Percentiles rank a stretch among this genome's conserved stretches.
Evolutionary conservation across 495 filamentous ascomycete species (phyloP).

Genomic region (Podospora appendiculata): DNA sequence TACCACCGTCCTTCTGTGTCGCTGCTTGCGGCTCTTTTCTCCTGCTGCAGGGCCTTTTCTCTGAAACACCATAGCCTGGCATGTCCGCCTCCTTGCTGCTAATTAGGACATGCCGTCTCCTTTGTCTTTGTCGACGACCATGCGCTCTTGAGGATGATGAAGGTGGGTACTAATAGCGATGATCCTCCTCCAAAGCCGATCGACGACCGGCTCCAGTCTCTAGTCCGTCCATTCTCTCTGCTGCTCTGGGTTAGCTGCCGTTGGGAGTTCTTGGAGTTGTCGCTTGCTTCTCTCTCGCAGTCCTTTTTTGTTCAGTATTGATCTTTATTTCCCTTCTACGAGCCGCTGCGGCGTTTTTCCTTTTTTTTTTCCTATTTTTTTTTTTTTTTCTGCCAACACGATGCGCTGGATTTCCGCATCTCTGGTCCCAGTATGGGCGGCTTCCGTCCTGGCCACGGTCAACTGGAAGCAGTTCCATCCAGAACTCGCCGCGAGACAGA

Average conservation of each 20-base stretch:
- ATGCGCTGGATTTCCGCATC: slow-evolving; percentile 11
- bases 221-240: neutral
- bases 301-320: neutral
- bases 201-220: neutral
- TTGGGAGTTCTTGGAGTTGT: too few relatives aligned
- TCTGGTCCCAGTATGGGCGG: slow-evolving; percentile 3
- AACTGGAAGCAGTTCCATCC: slow-evolving; percentile 10
- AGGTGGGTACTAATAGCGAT: neutral
- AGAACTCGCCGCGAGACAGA: slow-evolving; percentile 1
- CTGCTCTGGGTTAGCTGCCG: neutral
- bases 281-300: too few relatives aligned
- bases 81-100: too few relatives aligned
- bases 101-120: too few relatives aligned
- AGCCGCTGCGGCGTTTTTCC: too few relatives aligned
- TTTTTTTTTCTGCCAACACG: slow-evolving; percentile 1
- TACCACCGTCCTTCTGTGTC: too few relatives aligned
- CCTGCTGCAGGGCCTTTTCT: too few relatives aligned
- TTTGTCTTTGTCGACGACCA: too few relatives aligned
- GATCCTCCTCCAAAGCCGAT: neutral
- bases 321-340: too few relatives aligned
- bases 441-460: slow-evolving; percentile 4
- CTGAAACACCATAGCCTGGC: too few relatives aligned
- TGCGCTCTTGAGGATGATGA: neutral
- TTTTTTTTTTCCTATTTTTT: slow-evolving; percentile 1
- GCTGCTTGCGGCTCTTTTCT: too few relatives aligned